Percentiles rank a stretch among this genome's conserved stretches.
Conservation (phyloP, 257 asterid genomes). For the Solanum chilense region DNA sequence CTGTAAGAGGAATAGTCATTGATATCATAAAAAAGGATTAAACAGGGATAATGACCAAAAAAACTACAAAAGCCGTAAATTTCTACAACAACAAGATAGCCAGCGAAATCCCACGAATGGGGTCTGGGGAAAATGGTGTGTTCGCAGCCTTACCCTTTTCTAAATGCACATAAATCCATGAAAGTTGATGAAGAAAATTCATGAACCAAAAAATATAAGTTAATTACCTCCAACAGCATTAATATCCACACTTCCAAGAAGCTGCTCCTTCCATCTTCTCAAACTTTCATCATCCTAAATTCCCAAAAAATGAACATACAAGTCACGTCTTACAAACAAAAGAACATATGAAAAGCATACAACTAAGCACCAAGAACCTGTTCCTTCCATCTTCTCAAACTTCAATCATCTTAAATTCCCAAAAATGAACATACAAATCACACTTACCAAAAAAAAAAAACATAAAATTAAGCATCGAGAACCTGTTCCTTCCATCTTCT, state of each 20-base stretch:
- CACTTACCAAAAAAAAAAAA: background rate
- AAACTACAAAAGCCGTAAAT: background rate
- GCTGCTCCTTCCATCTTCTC: slow-evolving; percentile 99
- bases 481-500: slow-evolving; percentile 95
- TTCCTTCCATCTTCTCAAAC: slow-evolving; percentile 95
- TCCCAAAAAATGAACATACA: slow-evolving; percentile 1
- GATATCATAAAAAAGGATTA: background rate
- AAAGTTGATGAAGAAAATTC: background rate
- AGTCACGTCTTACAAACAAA: background rate
- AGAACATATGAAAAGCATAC: background rate
- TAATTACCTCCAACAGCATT: slow-evolving; percentile 71
- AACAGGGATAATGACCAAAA: background rate
- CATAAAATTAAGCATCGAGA: slow-evolving; percentile 16
- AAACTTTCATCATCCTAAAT: slow-evolving; percentile 83
- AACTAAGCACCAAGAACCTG: slow-evolving; percentile 49
- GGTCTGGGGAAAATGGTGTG: background rate
- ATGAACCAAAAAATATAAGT: background rate
- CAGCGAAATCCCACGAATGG: background rate
- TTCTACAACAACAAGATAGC: background rate
- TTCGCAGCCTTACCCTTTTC: background rate
- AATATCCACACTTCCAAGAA: slow-evolving; percentile 83
- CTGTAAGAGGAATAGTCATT: background rate
- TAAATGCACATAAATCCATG: background rate
- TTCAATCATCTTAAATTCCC: slow-evolving; percentile 65
- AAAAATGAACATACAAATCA: background rate